phyloP scores from a whole-genome alignment of 2,329 filamentous ascomycete species.

The Colletotrichum limetticola region DNA sequence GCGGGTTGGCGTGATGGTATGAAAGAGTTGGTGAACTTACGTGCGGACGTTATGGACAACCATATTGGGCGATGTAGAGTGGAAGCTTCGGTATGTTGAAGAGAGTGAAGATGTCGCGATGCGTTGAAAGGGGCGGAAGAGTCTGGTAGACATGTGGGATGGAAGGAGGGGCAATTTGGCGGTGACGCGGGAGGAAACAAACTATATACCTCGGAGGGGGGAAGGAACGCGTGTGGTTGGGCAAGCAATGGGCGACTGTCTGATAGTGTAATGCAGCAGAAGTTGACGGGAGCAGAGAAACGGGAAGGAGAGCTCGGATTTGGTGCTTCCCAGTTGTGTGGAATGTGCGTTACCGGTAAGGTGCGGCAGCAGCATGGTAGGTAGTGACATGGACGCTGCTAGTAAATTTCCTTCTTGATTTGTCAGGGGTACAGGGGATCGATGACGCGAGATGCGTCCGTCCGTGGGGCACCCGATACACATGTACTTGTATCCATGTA shows the following conservation, averaged over 20 bases:
- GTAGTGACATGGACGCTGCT: conserved; percentile 17
- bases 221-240: conserved; percentile 14
- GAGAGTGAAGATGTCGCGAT: conserved; percentile 26
- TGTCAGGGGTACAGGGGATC: conserved; percentile 27
- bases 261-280: background rate
- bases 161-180: background rate
- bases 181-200: conserved; percentile 18
- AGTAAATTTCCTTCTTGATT: conserved; percentile 18
- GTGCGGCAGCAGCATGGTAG: too few species aligned
- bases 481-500: accelerated
- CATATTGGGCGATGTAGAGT: conserved; percentile 53
- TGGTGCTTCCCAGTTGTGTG: background rate
- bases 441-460: conserved; percentile 17
- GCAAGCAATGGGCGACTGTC: conserved; percentile 16
- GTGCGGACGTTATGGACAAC: conserved; percentile 55
- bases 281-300: background rate
- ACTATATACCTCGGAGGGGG: conserved; percentile 19
- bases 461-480: background rate
- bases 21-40: too few species aligned
- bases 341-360: background rate
- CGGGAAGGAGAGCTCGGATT: background rate
- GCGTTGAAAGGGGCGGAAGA: conserved; percentile 29
- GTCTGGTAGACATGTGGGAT: conserved; percentile 28
- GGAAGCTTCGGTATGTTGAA: conserved; percentile 40
- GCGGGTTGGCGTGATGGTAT: too few species aligned